These are phyloP conservation scores for Teunomyces lycoperdinae DNA, from an alignment of 805 yeast species.

Conservation along the genomic window DNA sequence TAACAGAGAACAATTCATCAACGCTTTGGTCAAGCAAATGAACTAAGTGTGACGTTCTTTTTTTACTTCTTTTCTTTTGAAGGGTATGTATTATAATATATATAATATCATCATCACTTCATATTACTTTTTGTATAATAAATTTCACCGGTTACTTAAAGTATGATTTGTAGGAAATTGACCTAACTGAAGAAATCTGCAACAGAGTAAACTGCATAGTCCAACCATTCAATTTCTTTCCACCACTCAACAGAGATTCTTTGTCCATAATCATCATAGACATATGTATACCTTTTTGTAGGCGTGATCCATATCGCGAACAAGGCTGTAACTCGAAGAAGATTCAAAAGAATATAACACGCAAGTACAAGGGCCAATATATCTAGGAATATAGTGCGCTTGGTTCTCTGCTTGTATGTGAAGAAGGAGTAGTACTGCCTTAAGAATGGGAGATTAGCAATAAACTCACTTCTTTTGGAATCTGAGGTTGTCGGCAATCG, in stretches of 20 bases:
- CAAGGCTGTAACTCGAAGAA: constrained; percentile 15
- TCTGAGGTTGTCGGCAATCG: background rate
- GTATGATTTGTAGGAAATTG: background rate
- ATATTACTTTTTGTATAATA: constrained; percentile 1
- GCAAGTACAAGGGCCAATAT: constrained; percentile 20
- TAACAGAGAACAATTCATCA: constrained; percentile 96
- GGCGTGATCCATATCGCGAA: constrained; percentile 7
- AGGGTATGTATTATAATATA: constrained; percentile 6
- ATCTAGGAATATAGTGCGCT: constrained; percentile 16
- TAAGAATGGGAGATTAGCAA: constrained; percentile 26
- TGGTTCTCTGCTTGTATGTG: constrained; percentile 22
- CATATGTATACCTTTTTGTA: constrained; percentile 4
- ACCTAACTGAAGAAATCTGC: constrained; percentile 3
- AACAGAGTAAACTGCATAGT: constrained; percentile 20
- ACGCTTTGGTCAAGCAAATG: constrained; percentile 91
- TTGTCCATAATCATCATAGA: constrained; percentile 14
- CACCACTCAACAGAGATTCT: constrained; percentile 23
- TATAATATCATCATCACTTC: constrained; percentile 7
- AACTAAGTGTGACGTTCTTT: constrained; percentile 52
- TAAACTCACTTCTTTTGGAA: constrained; percentile 9
- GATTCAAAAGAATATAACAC: constrained; percentile 17
- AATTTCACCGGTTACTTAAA: constrained; percentile 1
- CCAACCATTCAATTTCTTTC: constrained; percentile 31
- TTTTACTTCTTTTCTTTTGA: constrained; percentile 9
- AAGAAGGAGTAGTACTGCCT: constrained; percentile 26